These are phyloP conservation scores for Tilletia setariae DNA, from an alignment of 1,284 basidiomycete genomes.

Conservation along the genomic window DNA sequence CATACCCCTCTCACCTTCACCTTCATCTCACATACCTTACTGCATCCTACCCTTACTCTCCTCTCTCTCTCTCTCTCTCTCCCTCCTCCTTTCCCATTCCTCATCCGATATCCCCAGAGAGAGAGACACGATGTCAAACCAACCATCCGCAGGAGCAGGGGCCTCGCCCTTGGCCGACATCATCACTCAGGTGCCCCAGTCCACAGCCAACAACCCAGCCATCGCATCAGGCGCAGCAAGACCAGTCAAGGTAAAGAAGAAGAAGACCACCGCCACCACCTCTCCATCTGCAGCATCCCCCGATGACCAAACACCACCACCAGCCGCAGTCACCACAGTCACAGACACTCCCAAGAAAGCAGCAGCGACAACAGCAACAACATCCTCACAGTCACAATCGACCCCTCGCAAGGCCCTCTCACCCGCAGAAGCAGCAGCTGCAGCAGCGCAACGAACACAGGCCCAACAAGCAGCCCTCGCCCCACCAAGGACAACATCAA, in stretches of 20 bases:
- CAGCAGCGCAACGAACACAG: conserved; percentile 2
- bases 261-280: conserved; percentile 1
- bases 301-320: neutral
- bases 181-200: conserved; percentile 14
- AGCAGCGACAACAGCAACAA: neutral
- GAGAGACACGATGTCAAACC: neutral
- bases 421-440: conserved; percentile 9
- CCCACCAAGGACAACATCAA: conserved; percentile 7
- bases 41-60: too few relatives aligned
- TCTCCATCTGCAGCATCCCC: neutral
- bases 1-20: too few relatives aligned
- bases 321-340: neutral
- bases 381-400: neutral
- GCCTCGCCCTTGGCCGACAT: conserved; percentile 11
- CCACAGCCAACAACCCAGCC: neutral
- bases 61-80: neutral
- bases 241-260: conserved; percentile 13
- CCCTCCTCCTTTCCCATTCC: neutral
- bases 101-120: neutral
- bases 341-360: neutral
- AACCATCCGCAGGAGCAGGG: neutral
- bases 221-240: neutral
- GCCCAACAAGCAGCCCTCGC: neutral
- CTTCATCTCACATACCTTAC: too few relatives aligned
- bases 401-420: neutral